Base-by-base conservation (phyloP, 495 filamentous ascomycete genomes). In the Talaromyces stipitatus region DNA sequence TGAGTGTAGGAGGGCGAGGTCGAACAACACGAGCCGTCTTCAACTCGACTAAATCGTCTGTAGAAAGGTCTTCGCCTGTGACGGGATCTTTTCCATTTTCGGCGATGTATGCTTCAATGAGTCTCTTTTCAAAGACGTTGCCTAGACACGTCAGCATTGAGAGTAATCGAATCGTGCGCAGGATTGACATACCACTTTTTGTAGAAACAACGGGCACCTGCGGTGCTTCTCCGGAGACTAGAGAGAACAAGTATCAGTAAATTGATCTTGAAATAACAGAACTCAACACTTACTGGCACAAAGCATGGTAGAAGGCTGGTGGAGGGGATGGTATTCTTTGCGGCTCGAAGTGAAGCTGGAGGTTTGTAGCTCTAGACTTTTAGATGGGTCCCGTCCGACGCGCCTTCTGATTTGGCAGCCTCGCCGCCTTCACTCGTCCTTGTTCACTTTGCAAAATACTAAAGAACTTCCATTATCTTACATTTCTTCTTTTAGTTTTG, bases 221-320 rank as follows among this genome's bases (percentile, higher is more conserved):
- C 50, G 94, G 95, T 72, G 91, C 86, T 83, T 97, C 95, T 74
- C 94, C 94, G 46, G 94, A 99, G 68, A 99, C 92, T 97, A 65
- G 14, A 47, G 50, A 57, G 45, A 36, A 32, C 43, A 47, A 26
- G 20, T 14, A 47, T 16, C 12, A 47, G 12, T 8, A 16, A 47
- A 14, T 2, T n/a, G 10, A 26, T 11, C 20, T 4, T 2, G 18
- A 2, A 10, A 24, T 47, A 36, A 20, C 16, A 23, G 4, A 29
- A 22, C 16, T 6, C 45, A 55, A 46, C 57, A 77, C 83, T 74
- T 71, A 90, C 87, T 87, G 80, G 85, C 86, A 73, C 87, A 91
- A 68, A 90, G 73, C 87, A 91, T 86, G 48, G 30, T 76, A 62
- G 59, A 69, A 58, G 51, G 60, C 71, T 56, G 68, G 57, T 38